Conservation (phyloP, 2,329 filamentous ascomycete species). For the Diatrype stigma region DNA sequence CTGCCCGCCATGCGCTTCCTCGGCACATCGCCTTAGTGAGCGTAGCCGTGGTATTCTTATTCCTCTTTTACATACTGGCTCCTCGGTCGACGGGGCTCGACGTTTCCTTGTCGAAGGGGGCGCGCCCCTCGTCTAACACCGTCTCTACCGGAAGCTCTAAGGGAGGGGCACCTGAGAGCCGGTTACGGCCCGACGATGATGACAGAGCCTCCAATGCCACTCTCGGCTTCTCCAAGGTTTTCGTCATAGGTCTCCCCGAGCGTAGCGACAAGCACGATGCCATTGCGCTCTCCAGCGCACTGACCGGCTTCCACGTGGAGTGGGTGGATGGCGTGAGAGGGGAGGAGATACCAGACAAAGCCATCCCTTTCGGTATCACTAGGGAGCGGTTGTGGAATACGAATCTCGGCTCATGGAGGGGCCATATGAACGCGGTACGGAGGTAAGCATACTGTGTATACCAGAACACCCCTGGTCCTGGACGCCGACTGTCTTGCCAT, state of each 20-base stretch:
- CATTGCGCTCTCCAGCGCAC: constrained; percentile 36
- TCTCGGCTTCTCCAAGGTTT: constrained; percentile 26
- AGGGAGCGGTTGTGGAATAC: constrained; percentile 22
- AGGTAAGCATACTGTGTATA: constrained; percentile 17
- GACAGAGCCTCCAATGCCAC: constrained; percentile 22
- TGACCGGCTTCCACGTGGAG: constrained; percentile 39
- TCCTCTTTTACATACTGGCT: constrained; percentile 7
- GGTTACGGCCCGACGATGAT: constrained; percentile 13
- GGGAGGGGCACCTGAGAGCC: constrained; percentile 12
- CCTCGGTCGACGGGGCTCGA: constrained; percentile 4
- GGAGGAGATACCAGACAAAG: constrained; percentile 36
- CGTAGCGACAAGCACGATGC: constrained; percentile 47
- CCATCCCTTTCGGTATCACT: constrained; percentile 31
- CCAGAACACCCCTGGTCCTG: constrained; percentile 22
- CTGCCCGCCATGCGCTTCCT: constrained; percentile 5
- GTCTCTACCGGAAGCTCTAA: constrained; percentile 4
- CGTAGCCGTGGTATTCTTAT: constrained; percentile 3
- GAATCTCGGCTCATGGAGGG: constrained; percentile 37
- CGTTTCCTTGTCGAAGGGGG: not conserved
- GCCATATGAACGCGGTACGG: constrained; percentile 35
- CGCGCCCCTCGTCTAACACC: not conserved
- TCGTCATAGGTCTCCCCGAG: constrained; percentile 41
- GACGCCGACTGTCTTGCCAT: not conserved
- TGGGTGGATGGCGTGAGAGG: constrained; percentile 40
- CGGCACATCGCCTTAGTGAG: constrained; percentile 8